Base-by-base conservation (phyloP, 2,329 filamentous ascomycete genomes). In the Colletotrichum sp. region DNA sequence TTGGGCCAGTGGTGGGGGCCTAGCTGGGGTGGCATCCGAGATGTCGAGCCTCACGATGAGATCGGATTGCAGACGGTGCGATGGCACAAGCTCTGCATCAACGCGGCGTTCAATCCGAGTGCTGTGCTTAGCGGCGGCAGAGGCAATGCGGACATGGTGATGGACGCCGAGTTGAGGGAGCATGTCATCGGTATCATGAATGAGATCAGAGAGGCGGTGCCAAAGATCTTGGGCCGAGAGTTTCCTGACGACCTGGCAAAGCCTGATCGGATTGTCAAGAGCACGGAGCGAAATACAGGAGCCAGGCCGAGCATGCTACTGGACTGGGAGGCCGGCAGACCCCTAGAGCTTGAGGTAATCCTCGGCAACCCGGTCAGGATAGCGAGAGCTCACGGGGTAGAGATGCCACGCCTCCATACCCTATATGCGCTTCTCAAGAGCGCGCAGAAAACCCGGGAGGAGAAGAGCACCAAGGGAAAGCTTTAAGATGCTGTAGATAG, bases 11-110 rank as follows among this genome's bases (percentile, higher is more conserved):
- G 90, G 82, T 89, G 92, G 80, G 84, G 85, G 8, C 81, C 84
- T 15, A 78, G 80, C 51, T 83, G 89, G 18, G 92, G 92, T 47
- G 89, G 89, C 3, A 90, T 95, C 76, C 87, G 87, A 72, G 93
- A 95, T 81, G 91, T 92, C 7, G 89, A 92, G 74, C 84, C 88
- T 9, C 91, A 93, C 77, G 87, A 90, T 61, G 91, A 94, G 81
- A 84, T 91, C 36, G 92, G 91, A 73, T 85, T 95, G 59, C 93
- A 95, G 82, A 88, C 91, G 55, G 89, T 94, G 21, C 87, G 93
- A 29, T 95, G 93, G 93, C 93, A 94, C 82, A 95, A 95, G 82
- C 90, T 94, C 75, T 92, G 91, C 78, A 94, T 95, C 85, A 95
- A 95, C 81, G 91, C 92, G 0, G 90, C 91, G 66, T 93, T 94